Percentiles rank a stretch among this genome's conserved stretches.
Conservation (phyloP, 208 protist genomes). For the Leishmania major region DNA sequence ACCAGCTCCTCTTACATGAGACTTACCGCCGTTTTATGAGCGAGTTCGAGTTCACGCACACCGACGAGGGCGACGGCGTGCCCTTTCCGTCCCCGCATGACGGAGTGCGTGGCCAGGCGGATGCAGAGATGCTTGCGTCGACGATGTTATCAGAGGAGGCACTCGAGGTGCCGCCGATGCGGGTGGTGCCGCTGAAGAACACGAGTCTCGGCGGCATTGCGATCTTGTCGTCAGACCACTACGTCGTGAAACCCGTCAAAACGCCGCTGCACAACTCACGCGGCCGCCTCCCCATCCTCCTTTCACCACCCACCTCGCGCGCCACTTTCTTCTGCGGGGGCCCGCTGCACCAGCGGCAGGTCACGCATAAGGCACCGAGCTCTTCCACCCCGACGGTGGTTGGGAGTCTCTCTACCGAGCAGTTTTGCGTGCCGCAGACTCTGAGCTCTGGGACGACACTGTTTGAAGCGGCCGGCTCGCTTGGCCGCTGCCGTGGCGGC, state of each 20-base stretch:
- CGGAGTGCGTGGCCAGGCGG: slow-evolving; percentile 34
- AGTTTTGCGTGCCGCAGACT: neutral
- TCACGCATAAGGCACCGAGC: neutral
- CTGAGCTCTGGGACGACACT: slow-evolving; percentile 17
- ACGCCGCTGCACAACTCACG: slow-evolving; percentile 8
- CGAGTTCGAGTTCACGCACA: slow-evolving; percentile 22
- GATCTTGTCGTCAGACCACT: slow-evolving; percentile 22
- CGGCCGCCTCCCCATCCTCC: slow-evolving; percentile 26
- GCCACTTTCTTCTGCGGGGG: slow-evolving; percentile 7
- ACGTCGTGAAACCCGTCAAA: slow-evolving; percentile 19
- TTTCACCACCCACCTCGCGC: neutral
- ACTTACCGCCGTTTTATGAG: slow-evolving; percentile 31
- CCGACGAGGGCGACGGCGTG: slow-evolving; percentile 4
- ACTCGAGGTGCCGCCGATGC: slow-evolving; percentile 11
- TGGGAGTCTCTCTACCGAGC: neutral
- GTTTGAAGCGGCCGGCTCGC: slow-evolving; percentile 11
- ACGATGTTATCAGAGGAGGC: slow-evolving; percentile 19
- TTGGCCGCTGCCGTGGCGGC: slow-evolving; percentile 25
- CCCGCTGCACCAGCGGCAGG: slow-evolving; percentile 10
- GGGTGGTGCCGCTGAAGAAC: slow-evolving; percentile 23
- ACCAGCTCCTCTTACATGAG: slow-evolving; percentile 12
- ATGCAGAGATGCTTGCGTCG: slow-evolving; percentile 25
- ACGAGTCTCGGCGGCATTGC: slow-evolving; percentile 28
- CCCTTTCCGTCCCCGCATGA: slow-evolving; percentile 48
- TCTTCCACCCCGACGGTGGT: neutral